phyloP scores from a whole-genome alignment of 2,329 filamentous ascomycete genomes.

The Arthrobotrys musiformis region DNA sequence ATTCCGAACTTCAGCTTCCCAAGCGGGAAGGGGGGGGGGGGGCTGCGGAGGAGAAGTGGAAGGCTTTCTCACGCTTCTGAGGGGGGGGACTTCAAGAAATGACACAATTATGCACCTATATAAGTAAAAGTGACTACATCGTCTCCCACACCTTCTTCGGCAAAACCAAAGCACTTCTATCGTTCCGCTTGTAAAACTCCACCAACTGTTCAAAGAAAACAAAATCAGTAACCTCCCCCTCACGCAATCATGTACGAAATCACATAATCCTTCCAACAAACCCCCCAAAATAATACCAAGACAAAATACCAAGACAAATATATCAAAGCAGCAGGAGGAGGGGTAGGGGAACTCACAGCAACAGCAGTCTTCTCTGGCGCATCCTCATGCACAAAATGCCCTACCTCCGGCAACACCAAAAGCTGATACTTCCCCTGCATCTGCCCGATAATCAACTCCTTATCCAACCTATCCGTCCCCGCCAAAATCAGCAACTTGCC shows the following conservation, averaged over 20 bases:
- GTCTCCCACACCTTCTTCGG: slow-evolving; percentile 90
- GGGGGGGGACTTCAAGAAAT: background rate
- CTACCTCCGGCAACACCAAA: slow-evolving; percentile 92
- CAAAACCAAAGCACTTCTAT: slow-evolving; percentile 82
- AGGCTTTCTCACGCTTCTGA: too few relatives aligned
- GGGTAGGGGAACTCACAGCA: slow-evolving; percentile 63
- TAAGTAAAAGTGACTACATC: too few relatives aligned
- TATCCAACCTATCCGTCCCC: slow-evolving; percentile 89
- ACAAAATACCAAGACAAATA: background rate
- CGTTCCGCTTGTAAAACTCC: slow-evolving; percentile 92
- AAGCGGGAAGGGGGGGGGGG: too few relatives aligned
- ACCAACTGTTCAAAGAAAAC: slow-evolving; percentile 67
- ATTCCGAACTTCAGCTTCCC: background rate
- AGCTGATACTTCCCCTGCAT: slow-evolving; percentile 99
- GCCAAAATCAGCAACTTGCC: slow-evolving; percentile 87
- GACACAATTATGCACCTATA: background rate
- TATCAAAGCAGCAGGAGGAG: background rate
- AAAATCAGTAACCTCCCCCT: slow-evolving; percentile 22
- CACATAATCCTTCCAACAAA: background rate
- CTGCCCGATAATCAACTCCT: slow-evolving; percentile 91
- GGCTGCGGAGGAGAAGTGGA: too few relatives aligned
- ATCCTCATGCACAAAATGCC: slow-evolving; percentile 97
- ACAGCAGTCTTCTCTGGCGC: slow-evolving; percentile 88
- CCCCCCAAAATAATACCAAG: background rate
- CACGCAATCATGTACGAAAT: slow-evolving; percentile 3